Evolutionary conservation across 2,329 filamentous ascomycete species (phyloP).

Genomic region (Davidsoniella australis): DNA sequence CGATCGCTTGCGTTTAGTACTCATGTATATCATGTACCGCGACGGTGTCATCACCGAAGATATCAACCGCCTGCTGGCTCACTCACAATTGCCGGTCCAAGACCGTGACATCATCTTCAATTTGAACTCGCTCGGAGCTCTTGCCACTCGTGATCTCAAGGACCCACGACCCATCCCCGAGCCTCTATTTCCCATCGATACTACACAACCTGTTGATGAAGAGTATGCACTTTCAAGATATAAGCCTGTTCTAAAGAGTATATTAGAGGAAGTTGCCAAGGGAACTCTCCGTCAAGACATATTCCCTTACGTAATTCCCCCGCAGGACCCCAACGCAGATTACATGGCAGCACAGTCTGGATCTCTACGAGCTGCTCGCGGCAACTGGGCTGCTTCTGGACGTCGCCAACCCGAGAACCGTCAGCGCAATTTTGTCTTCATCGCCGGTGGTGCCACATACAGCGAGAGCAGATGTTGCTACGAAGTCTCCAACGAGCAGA

Average conservation of each 20-base stretch:
- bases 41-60: constrained; percentile 75
- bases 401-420: constrained; percentile 58
- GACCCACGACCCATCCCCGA: constrained; percentile 49
- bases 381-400: constrained; percentile 82
- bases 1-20: constrained; percentile 70
- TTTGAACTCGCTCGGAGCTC: constrained; percentile 65
- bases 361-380: constrained; percentile 79
- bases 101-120: constrained; percentile 61
- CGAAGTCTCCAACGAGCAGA: constrained; percentile 55
- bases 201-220: constrained; percentile 36
- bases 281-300: constrained; percentile 47
- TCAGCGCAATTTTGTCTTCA: constrained; percentile 82
- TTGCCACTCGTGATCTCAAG: constrained; percentile 52
- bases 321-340: constrained; percentile 44
- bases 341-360: constrained; percentile 40
- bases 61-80: constrained; percentile 65
- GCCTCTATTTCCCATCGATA: constrained; percentile 47
- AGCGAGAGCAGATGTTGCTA: constrained; percentile 83
- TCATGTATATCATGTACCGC: constrained; percentile 71
- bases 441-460: constrained; percentile 90
- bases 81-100: constrained; percentile 59
- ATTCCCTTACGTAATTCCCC: constrained; percentile 61
- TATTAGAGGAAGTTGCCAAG: constrained; percentile 58
- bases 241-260: constrained; percentile 61
- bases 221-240: constrained; percentile 80